Base-by-base conservation (phyloP, 2,329 filamentous ascomycete species). In the Colletotrichum camelliae region DNA sequence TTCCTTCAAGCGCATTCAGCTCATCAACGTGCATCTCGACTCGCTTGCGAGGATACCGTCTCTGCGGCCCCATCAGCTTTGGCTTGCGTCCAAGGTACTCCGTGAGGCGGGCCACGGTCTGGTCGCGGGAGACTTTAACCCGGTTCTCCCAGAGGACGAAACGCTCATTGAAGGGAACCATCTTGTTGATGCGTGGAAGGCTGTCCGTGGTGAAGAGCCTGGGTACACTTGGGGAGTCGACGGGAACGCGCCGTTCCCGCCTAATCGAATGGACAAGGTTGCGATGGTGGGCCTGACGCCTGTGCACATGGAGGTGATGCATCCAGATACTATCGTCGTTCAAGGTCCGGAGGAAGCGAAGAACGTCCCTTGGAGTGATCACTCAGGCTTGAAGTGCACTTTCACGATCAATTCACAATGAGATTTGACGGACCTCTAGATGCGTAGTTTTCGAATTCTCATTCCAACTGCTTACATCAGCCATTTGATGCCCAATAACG, bases 21-120 rank as follows among this genome's bases (percentile, higher is more conserved):
- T 86, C n/a, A 69, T 84, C 70, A 86, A 87, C 37, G 83, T 87
- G 15, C 84, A 87, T 68, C 79, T 87, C 10, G 84, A 87, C 74
- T 86, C 83, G 1, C 80, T 83, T 7, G 70, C 79, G 0, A 74
- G 82, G 24, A 52, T 77, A 7, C 81, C 81, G 4, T 84, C 80
- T n/a, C 75, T 67, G 6, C 81, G 85, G 6, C 82, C 81, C 0
- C 69, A 72, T 1, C 84, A 86, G 70, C 52, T 86, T 2, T 77
- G 79, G 1, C 80, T 82, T 16, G 75, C 80, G 3, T 77, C 81
- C 0, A 71, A 70, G 5, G 75, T 83, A 15, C 77, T 86, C 5
- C 78, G 75, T 29, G 77, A 77, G 16, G 72, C 80, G 4, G 81
- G 79, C 1, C 77, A 74, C 29, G 85, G 84, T 0, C 58, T 87